Evolutionary conservation across 2,329 filamentous ascomycete species (phyloP), one percentile per base, ranked within the genome.

Genomic region (Penicillium olsonii): DNA sequence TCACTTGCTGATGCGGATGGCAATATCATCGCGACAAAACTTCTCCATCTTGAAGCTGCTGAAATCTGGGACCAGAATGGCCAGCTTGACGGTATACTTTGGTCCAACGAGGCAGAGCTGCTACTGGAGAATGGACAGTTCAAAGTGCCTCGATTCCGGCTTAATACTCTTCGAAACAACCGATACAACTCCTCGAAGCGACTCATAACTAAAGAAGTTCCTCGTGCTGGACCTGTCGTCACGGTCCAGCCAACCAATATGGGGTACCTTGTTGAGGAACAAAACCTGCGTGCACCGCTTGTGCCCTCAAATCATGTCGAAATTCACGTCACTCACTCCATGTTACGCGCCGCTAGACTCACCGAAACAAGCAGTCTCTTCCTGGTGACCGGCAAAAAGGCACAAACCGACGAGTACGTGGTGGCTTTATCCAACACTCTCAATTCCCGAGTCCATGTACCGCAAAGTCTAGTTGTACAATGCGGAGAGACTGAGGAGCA

Each of bases 31-130:
- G 45, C 53, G 2, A 45, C 49, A 18, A 50, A 45, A 15, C 51
- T 64, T 10, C 50, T 64, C 6, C 52, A 48, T 10, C 42, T 60
- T 4, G 51, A 54, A 11, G 51, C 38, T 22, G 38, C 53, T 2
- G 54, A 56, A 12, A 37, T 45, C 2, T 63, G 54, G 60, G 54
- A 56, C 18, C 52, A 54, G 5, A 33, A 35, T 7, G 51, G 52
- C 2, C 39, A 46, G 22, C 22, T 53, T 2, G 29, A 48, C 18
- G 48, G 49, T 2, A 38, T 68, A 0, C 37, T 68, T 3, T 70
- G 67, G 65, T 61, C 57, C 3, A 54, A 55, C 1, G 67, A 70
- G 43, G 61, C 55, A 1, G 67, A 72, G 39, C 22, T 66, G 2
- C 52, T 53, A 14, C 34, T 69, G 10, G 24, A 59, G 4, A 29